Evolutionary conservation across 78 protist species (phyloP).

Genomic region (Blattamonas nauphoetae): DNA sequence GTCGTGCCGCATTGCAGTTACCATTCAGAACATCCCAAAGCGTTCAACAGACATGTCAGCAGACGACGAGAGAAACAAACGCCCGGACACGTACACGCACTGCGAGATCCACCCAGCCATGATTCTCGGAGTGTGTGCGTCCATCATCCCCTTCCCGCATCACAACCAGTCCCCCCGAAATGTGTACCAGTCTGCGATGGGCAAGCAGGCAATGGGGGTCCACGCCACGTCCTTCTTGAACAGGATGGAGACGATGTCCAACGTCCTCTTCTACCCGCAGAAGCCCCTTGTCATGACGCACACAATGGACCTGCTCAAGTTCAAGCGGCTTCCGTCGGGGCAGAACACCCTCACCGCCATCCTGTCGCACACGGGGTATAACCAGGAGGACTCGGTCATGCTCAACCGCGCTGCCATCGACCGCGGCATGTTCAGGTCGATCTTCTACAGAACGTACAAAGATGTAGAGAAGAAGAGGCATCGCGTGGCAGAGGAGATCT

Average conservation of each 20-base stretch:
- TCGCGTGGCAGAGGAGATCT: slow-evolving; percentile 36
- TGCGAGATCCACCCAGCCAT: slow-evolving; percentile 98
- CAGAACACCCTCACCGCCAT: slow-evolving; percentile 94
- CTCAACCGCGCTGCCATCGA: slow-evolving; percentile 91
- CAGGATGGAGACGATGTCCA: slow-evolving; percentile 94
- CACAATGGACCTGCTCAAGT: slow-evolving; percentile 86
- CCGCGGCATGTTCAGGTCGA: slow-evolving; percentile 94
- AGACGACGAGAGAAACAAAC: background rate
- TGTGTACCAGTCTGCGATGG: slow-evolving; percentile 99
- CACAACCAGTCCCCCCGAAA: slow-evolving; percentile 99
- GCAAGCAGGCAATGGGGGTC: slow-evolving; percentile 96
- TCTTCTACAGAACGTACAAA: slow-evolving; percentile 62
- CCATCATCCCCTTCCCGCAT: slow-evolving; percentile 99
- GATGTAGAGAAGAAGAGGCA: background rate
- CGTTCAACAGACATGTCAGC: background rate
- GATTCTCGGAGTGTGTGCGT: slow-evolving; percentile 96
- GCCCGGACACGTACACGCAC: slow-evolving; percentile 79
- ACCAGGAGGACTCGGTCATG: slow-evolving; percentile 98
- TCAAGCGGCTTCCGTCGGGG: slow-evolving; percentile 96
- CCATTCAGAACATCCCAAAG: slow-evolving; percentile 12
- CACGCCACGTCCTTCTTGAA: slow-evolving; percentile 84
- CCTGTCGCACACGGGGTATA: slow-evolving; percentile 94
- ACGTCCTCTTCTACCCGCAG: slow-evolving; percentile 97
- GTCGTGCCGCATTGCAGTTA: slow-evolving; percentile 74
- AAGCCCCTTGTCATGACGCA: slow-evolving; percentile 90